Evolutionary conservation across 148 eudicot genomes (phyloP).

Genomic region (Hydrangea macrophylla): DNA sequence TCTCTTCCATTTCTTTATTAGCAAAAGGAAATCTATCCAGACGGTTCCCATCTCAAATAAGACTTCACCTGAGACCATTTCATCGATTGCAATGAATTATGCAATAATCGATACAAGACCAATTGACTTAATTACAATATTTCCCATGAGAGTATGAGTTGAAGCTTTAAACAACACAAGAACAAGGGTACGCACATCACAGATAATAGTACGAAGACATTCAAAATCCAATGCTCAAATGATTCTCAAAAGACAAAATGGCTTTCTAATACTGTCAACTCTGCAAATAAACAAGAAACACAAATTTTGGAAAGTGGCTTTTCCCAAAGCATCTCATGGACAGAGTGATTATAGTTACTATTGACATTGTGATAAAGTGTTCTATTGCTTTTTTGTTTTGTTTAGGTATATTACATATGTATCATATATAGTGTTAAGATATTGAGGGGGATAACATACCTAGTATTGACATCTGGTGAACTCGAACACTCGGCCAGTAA

Average conservation of each 20-base stretch:
- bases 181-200: neutral
- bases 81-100: too few relatives aligned
- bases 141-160: neutral
- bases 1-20: too few relatives aligned
- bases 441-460: slow-evolving; percentile 35
- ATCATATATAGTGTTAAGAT: neutral
- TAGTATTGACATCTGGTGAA: slow-evolving; percentile 87
- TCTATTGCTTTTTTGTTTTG: too few relatives aligned
- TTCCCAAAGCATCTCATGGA: neutral
- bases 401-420: neutral
- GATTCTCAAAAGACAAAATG: neutral
- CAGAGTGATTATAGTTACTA: too few relatives aligned
- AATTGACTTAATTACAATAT: neutral
- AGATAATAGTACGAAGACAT: neutral
- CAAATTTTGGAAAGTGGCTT: neutral
- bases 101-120: too few relatives aligned
- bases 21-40: neutral
- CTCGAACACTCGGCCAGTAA: slow-evolving; percentile 86
- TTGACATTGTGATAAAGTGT: too few relatives aligned
- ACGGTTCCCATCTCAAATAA: neutral
- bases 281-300: neutral
- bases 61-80: too few relatives aligned
- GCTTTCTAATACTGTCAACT: neutral
- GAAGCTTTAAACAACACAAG: neutral
- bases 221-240: neutral